Evolutionary conservation across 2,329 filamentous ascomycete species (phyloP).

Genomic region (Ceratocystis destructans): DNA sequence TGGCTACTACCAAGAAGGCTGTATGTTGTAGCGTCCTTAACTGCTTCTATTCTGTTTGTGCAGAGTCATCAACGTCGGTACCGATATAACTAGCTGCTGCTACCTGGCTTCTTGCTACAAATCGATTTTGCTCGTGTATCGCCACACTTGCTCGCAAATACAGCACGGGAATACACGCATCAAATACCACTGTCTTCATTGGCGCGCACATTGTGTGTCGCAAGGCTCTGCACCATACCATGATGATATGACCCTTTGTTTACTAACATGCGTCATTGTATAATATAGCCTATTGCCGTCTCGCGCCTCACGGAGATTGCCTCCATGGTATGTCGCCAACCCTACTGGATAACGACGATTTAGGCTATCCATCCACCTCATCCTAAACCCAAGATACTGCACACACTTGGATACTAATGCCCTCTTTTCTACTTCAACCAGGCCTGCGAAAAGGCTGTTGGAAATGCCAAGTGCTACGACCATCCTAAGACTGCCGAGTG

Average conservation of each 20-base stretch:
- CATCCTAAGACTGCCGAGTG: conserved; percentile 72
- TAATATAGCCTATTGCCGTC: conserved; percentile 57
- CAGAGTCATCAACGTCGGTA: neutral
- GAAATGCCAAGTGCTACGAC: conserved; percentile 65
- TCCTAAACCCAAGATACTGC: too few relatives aligned
- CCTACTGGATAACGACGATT: conserved; percentile 6
- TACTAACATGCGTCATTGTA: conserved; percentile 8
- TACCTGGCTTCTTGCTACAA: neutral
- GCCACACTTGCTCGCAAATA: neutral
- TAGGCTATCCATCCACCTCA: neutral
- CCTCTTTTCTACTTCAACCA: conserved; percentile 27
- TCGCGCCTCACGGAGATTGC: conserved; percentile 74
- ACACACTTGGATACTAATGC: neutral
- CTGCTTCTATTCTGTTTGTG: neutral
- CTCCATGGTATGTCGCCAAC: conserved; percentile 50
- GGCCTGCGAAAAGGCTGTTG: conserved; percentile 73
- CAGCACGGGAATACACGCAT: neutral
- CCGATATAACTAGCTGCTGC: neutral
- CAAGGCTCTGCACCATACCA: neutral
- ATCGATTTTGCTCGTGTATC: neutral
- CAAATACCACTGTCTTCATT: neutral
- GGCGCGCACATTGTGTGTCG: neutral
- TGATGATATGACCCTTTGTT: neutral
- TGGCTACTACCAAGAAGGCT: neutral
- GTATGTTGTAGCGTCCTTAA: neutral